These are phyloP conservation scores for Phaseolus coccineus DNA, from an alignment of 331 rosid genomes.

Conservation along the genomic window DNA sequence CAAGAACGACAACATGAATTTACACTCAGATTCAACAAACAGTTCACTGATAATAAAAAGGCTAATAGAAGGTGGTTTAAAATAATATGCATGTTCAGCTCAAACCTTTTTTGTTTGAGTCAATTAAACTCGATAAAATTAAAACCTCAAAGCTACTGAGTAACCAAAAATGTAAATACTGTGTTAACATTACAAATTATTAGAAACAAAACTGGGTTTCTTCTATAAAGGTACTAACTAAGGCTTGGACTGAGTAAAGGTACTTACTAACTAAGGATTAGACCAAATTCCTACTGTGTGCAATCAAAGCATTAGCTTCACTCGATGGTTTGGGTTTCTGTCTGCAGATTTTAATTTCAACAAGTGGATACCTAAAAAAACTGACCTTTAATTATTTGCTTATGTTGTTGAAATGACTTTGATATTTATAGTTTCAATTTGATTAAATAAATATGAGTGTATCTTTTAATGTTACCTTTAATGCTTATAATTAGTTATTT, in stretches of 20 bases:
- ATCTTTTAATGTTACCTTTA: too few relatives aligned
- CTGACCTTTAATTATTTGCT: too few relatives aligned
- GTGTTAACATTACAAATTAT: not conserved
- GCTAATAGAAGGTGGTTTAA: conserved; percentile 31
- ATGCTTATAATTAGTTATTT: too few relatives aligned
- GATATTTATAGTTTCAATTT: too few relatives aligned
- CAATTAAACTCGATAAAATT: not conserved
- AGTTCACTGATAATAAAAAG: conserved; percentile 5
- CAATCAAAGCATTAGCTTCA: too few relatives aligned
- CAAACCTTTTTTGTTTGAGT: conserved; percentile 3
- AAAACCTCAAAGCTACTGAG: conserved; percentile 23
- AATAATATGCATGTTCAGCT: conserved; percentile 13
- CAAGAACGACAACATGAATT: conserved; percentile 21
- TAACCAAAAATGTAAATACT: not conserved
- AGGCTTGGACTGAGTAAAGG: not conserved
- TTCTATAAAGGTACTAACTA: not conserved
- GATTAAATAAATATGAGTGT: too few relatives aligned
- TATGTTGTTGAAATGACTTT: too few relatives aligned
- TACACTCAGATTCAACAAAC: conserved; percentile 14
- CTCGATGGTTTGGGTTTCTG: too few relatives aligned
- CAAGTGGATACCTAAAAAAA: too few relatives aligned
- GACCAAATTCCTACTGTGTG: too few relatives aligned
- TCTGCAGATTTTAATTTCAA: too few relatives aligned
- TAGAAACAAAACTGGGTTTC: conserved; percentile 9
- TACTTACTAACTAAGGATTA: too few relatives aligned